A percentile compares a stretch with the other conserved stretches of the same genome.
Evolutionary conservation across 2,329 filamentous ascomycete genomes (phyloP).

Genomic region (Penicillium brevicompactum): DNA sequence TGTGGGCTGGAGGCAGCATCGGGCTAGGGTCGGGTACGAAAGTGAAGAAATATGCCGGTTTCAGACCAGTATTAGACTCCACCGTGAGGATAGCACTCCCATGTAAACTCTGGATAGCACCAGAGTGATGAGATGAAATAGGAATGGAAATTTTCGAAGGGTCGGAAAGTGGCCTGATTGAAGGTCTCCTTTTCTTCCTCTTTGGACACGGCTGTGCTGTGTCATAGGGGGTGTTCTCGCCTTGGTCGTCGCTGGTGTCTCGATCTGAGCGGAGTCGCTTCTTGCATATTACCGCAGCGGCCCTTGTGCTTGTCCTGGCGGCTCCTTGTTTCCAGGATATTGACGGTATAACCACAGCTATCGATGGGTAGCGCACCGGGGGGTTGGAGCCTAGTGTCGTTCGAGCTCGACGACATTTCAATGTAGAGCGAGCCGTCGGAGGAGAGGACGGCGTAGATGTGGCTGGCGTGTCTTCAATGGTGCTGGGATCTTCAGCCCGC

Average conservation of each 20-base stretch:
- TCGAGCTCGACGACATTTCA: no score
- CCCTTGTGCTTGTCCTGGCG: no score
- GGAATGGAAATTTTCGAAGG: slow-evolving; percentile 7
- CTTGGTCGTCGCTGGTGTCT: not conserved
- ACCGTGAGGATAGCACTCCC: slow-evolving; percentile 12
- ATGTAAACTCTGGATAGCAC: slow-evolving; percentile 6
- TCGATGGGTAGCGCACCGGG: no score
- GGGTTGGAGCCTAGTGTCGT: no score
- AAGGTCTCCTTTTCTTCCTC: slow-evolving; percentile 16
- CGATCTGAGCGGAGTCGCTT: not conserved
- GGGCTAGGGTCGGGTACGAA: slow-evolving; percentile 16
- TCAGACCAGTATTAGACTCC: slow-evolving; percentile 11
- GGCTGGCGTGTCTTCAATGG: no score
- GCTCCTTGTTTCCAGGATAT: no score
- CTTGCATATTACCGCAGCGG: no score
- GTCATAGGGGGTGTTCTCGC: slow-evolving; percentile 1
- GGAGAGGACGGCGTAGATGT: no score
- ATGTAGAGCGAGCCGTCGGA: no score
- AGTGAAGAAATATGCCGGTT: slow-evolving; percentile 18
- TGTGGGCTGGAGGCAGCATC: slow-evolving; percentile 1
- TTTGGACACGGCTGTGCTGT: slow-evolving; percentile 7
- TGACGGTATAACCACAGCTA: no score
- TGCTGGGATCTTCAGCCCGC: no score
- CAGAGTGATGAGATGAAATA: slow-evolving; percentile 5
- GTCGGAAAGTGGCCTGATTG: slow-evolving; percentile 5